These are phyloP conservation scores for Wickerhamiella allomyrinae DNA, from an alignment of 805 yeast genomes.

Conservation along the genomic window DNA sequence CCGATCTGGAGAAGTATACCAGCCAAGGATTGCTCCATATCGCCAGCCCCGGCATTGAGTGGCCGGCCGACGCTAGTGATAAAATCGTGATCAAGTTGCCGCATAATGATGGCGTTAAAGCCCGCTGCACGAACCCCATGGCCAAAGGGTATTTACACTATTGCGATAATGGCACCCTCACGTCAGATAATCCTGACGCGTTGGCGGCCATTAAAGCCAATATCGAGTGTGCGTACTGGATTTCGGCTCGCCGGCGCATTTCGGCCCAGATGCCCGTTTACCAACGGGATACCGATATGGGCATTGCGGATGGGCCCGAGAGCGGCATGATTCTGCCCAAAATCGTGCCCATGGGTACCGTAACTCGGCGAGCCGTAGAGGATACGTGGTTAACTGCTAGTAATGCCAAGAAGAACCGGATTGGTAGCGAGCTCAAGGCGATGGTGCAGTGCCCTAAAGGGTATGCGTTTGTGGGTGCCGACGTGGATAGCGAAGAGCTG, in stretches of 20 bases:
- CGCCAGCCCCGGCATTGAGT: conserved; percentile 4
- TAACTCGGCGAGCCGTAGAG: conserved; percentile 92
- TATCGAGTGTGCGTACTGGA: conserved; percentile 82
- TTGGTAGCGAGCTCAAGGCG: conserved; percentile 89
- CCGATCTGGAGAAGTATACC: conserved; percentile 22
- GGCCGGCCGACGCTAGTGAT: conserved; percentile 8
- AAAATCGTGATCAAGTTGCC: conserved; percentile 51
- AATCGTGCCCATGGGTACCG: conserved; percentile 86
- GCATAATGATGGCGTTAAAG: conserved; percentile 68
- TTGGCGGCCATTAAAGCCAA: conserved; percentile 65
- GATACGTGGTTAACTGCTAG: conserved; percentile 97
- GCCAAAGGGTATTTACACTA: conserved; percentile 58
- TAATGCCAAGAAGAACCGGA: conserved; percentile 68
- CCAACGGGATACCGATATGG: conserved; percentile 20
- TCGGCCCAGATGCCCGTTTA: conserved; percentile 74
- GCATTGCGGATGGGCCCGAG: conserved; percentile 4
- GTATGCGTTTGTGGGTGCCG: conserved; percentile 91
- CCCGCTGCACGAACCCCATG: conserved; percentile 60
- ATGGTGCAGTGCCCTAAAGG: conserved; percentile 79
- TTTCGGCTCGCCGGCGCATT: conserved; percentile 75
- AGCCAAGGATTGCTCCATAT: conserved; percentile 27
- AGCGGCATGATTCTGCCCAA: conserved; percentile 70
- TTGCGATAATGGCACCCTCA: conserved; percentile 59
- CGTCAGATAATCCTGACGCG: conserved; percentile 61
- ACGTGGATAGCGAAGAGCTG: conserved; percentile 93